phyloP scores from a whole-genome alignment of 805 yeast genomes.

The Candida patagonica region DNA sequence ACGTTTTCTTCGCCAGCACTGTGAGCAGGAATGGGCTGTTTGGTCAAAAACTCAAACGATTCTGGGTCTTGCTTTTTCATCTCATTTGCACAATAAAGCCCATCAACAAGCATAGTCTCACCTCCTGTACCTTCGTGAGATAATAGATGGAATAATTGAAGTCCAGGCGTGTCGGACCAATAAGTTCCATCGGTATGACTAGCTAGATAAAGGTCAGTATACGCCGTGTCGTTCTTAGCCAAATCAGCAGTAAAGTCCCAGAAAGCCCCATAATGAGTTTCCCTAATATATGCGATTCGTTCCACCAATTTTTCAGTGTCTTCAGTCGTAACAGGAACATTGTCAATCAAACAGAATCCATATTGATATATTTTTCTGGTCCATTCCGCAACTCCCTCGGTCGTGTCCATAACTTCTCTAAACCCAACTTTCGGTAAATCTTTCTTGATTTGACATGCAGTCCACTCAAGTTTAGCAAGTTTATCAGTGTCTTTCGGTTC shows the following conservation, averaged over 20 bases:
- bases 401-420: constrained; percentile 36
- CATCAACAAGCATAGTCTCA: constrained; percentile 56
- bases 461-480: constrained; percentile 38
- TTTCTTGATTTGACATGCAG: constrained; percentile 31
- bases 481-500: constrained; percentile 18
- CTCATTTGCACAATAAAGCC: constrained; percentile 49
- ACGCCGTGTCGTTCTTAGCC: constrained; percentile 61
- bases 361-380: constrained; percentile 41
- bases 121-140: constrained; percentile 58
- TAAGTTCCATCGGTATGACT: constrained; percentile 69
- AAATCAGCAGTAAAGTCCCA: constrained; percentile 71
- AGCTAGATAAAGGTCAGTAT: constrained; percentile 55
- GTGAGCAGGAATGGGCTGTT: constrained; percentile 53
- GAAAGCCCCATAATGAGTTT: constrained; percentile 72
- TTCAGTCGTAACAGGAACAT: constrained; percentile 51
- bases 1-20: constrained; percentile 63
- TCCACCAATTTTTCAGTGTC: constrained; percentile 51
- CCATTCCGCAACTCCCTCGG: constrained; percentile 46
- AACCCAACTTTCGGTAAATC: constrained; percentile 42
- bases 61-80: constrained; percentile 41
- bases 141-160: constrained; percentile 58
- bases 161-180: constrained; percentile 65
- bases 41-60: constrained; percentile 41
- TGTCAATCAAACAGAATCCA: constrained; percentile 55
- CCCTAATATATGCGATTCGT: constrained; percentile 49